phyloP scores from a whole-genome alignment of 805 yeast species.

The Wickerhamomyces rabaulensis region DNA sequence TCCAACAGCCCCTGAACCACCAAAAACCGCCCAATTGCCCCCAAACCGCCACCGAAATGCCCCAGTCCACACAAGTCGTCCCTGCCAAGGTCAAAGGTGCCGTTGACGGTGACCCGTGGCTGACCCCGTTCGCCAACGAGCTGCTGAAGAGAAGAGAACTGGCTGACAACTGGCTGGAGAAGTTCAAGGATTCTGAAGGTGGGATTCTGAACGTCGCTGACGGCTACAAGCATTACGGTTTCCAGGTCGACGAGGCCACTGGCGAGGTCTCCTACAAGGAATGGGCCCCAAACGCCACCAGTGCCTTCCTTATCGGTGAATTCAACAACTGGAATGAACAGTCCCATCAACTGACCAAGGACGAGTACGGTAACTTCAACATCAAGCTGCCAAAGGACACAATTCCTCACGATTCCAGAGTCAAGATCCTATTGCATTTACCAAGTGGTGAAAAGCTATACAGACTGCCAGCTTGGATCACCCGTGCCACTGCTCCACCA shows the following conservation, averaged over 20 bases:
- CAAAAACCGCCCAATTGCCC: not conserved
- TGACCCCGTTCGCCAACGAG: conserved; percentile 69
- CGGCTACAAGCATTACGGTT: conserved; percentile 72
- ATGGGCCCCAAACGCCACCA: conserved; percentile 85
- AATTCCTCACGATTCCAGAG: conserved; percentile 75
- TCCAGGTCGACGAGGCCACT: conserved; percentile 47
- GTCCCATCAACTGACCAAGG: conserved; percentile 49
- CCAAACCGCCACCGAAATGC: not conserved
- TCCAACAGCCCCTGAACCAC: not conserved
- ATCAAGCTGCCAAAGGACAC: conserved; percentile 59
- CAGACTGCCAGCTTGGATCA: conserved; percentile 86
- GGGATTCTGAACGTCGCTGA: conserved; percentile 68
- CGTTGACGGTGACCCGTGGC: conserved; percentile 78
- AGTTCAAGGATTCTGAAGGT: conserved; percentile 53
- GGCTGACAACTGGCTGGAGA: conserved; percentile 58
- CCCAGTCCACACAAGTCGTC: not conserved
- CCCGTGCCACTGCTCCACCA: conserved; percentile 73
- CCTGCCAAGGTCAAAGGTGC: conserved; percentile 36
- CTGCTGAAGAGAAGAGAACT: conserved; percentile 61
- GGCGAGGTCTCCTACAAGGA: conserved; percentile 59
- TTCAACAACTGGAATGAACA: conserved; percentile 78
- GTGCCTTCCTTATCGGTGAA: conserved; percentile 83
- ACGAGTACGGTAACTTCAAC: conserved; percentile 68
- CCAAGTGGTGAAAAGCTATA: conserved; percentile 69
- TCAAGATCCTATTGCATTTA: conserved; percentile 62